Conservation (phyloP, 148 eudicot species). For the Talinum fruticosum region DNA sequence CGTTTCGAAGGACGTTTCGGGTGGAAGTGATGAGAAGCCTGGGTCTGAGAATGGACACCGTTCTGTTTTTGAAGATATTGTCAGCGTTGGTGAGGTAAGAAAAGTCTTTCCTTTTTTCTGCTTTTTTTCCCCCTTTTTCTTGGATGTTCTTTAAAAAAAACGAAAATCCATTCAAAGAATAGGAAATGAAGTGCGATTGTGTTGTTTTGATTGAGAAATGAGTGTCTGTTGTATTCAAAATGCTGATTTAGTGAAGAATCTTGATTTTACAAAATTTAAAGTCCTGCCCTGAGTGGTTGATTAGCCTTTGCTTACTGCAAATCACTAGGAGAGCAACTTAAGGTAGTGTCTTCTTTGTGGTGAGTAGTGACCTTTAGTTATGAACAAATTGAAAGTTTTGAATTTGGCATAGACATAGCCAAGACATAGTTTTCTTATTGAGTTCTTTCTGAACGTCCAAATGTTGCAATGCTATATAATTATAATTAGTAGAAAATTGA, state of each 20-base stretch:
- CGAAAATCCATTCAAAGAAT: neutral
- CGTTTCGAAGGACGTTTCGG: constrained; percentile 36
- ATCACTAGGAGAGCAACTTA: too few species aligned
- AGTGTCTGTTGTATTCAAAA: neutral
- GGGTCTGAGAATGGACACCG: constrained; percentile 28
- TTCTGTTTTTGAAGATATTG: constrained; percentile 32
- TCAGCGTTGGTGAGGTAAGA: constrained; percentile 29
- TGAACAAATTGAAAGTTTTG: neutral
- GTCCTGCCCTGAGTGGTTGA: neutral
- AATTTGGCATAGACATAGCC: neutral
- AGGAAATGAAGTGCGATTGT: neutral
- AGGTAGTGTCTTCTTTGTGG: neutral
- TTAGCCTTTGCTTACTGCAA: neutral
- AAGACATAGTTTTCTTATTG: too few species aligned
- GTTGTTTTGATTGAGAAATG: neutral
- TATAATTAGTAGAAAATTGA: neutral
- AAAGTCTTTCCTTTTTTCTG: neutral
- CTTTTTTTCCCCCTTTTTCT: neutral
- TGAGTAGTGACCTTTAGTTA: neutral
- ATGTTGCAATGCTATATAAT: neutral
- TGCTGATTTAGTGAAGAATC: neutral
- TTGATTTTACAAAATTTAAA: neutral
- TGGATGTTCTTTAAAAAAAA: too few species aligned
- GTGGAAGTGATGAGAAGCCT: constrained; percentile 30
- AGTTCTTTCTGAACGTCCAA: neutral